Percentiles rank a stretch among this genome's conserved stretches.
phyloP scores from a whole-genome alignment of 805 yeast species.

The Starmerella stigmatis region DNA sequence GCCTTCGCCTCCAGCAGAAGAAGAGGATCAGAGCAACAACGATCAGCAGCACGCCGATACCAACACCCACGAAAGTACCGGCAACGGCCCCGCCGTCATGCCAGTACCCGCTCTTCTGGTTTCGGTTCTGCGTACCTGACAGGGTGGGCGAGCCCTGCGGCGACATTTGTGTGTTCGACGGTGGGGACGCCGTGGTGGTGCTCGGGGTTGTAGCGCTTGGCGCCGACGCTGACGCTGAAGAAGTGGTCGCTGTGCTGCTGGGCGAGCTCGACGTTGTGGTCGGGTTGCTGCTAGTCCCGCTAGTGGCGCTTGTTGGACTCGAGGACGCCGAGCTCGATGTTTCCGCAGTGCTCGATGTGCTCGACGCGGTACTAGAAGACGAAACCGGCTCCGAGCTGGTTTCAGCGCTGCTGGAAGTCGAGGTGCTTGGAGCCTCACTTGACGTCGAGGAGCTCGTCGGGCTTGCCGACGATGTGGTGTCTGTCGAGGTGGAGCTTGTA shows the following conservation, averaged over 20 bases:
- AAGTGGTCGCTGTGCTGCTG: neutral
- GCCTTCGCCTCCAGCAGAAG: conserved; percentile 27
- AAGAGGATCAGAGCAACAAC: conserved; percentile 37
- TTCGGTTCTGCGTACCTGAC: neutral
- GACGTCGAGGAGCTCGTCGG: neutral
- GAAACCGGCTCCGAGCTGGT: neutral
- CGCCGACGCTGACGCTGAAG: neutral
- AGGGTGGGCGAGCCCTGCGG: neutral
- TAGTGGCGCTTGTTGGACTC: neutral
- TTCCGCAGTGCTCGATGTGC: conserved; percentile 8
- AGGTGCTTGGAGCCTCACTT: neutral
- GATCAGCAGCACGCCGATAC: conserved; percentile 42
- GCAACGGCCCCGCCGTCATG: conserved; percentile 67
- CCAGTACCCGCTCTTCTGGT: conserved; percentile 38
- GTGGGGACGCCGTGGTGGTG: conserved; percentile 12
- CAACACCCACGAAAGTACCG: conserved; percentile 75
- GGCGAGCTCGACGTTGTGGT: neutral
- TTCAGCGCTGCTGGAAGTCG: neutral
- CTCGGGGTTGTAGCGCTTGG: conserved; percentile 1
- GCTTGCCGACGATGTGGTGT: neutral
- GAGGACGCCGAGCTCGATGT: conserved; percentile 1
- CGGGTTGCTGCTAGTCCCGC: conserved; percentile 1
- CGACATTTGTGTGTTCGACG: conserved; percentile 14
- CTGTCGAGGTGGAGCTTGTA: neutral
- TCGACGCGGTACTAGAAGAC: too few relatives aligned